Evolutionary conservation across 2,329 filamentous ascomycete species (phyloP).

Genomic region (Colletotrichum nymphaeae): DNA sequence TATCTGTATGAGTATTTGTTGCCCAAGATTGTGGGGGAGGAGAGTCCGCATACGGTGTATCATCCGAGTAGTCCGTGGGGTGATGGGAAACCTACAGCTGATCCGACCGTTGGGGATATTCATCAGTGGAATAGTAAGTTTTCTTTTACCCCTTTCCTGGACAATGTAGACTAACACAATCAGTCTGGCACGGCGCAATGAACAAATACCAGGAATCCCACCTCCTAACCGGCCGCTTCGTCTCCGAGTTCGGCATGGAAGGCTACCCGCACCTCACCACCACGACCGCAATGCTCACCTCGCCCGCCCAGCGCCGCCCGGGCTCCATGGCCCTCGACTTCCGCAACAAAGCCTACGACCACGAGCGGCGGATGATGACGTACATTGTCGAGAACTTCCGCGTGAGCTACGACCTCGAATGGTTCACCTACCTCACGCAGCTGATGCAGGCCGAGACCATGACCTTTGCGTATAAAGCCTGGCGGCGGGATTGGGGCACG

Average conservation of each 20-base stretch:
- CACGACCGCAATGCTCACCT: constrained; percentile 72
- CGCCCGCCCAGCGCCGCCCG: constrained; percentile 64
- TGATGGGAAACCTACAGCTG: constrained; percentile 72
- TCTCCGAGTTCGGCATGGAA: constrained; percentile 87
- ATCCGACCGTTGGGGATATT: constrained; percentile 80
- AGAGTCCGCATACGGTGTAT: constrained; percentile 74
- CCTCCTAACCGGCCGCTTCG: constrained; percentile 78
- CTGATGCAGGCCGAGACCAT: constrained; percentile 65
- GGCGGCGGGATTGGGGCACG: constrained; percentile 73
- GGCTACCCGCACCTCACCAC: constrained; percentile 81
- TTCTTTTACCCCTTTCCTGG: too few relatives aligned
- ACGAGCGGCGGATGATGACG: constrained; percentile 78
- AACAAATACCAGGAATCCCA: constrained; percentile 83
- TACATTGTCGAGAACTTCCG: constrained; percentile 82
- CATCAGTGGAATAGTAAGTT: constrained; percentile 78
- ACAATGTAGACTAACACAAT: background rate
- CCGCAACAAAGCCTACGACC: constrained; percentile 85
- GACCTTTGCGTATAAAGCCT: constrained; percentile 61
- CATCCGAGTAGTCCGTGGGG: constrained; percentile 82
- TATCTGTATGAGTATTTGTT: constrained; percentile 85
- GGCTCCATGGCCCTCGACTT: constrained; percentile 82
- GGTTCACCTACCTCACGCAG: constrained; percentile 80
- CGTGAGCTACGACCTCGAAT: constrained; percentile 65
- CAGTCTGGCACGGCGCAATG: constrained; percentile 81
- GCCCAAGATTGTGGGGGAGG: constrained; percentile 70